Base-by-base conservation (phyloP, 371 early-diverging fungal species). In the Umbelopsis sp. region DNA sequence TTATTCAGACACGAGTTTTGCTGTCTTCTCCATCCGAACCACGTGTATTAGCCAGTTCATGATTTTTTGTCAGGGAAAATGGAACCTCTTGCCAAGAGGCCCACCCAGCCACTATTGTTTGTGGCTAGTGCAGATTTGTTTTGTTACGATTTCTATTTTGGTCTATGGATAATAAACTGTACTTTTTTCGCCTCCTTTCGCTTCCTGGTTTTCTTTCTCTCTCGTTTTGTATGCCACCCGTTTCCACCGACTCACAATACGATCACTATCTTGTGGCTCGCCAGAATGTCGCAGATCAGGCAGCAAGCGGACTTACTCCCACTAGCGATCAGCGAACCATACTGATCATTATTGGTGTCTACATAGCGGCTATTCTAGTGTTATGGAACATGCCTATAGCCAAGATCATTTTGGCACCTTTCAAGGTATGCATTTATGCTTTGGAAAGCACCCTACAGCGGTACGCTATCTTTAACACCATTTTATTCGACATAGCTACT, bases 341-440 rank as follows among this genome's bases (percentile, higher is more conserved):
- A 18, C 84, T 94, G 4, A 83, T 86, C 67, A 76, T 92, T 65
- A 92, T 93, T 69, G 91, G 87, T 64, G 91, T 76, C 22, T 93
- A 92, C 69, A 79, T 83, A 50, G 75, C 89, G 4, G 92, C 82
- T 29, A 93, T 94, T 63, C 76, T 93, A 12, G 73, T 93, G 20
- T 82, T 96, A 25, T 96, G 97, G 97, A 89, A 95, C 72, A 82
- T 95, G 72, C 96, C 96, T 11, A 77, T 87, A 65, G 74, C 94
- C 5, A 95, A 94, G 69, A 74, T 87, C 63, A 78, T 96, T 1
- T 78, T 97, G n/a, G 91, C 91, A 73, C 98, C 98, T 0, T 97
- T 96, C 87, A 96, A 96, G 77, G 89, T 87, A 85, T 41, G 53
- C 11, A 25, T 9, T 24, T 16, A n/a, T 25, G 48, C 46, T 41